Conservation (phyloP, 2,329 filamentous ascomycete genomes). For the Boeremia lycopersici region DNA sequence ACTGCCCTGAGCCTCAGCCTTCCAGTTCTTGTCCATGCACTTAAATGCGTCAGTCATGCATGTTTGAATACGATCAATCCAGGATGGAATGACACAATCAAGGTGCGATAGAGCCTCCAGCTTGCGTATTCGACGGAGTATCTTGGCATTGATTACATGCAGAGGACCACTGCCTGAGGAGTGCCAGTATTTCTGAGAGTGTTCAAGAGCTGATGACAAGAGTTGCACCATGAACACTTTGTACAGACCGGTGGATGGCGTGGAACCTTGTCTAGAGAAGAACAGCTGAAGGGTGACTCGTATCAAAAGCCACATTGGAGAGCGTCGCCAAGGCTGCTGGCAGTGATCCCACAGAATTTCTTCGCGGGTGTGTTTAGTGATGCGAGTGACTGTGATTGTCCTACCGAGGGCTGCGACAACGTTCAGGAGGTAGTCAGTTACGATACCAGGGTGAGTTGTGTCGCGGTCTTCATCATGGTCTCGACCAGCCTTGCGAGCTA, state of each 20-base stretch:
- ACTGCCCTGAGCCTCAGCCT: background rate
- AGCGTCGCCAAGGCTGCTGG: slow-evolving; percentile 56
- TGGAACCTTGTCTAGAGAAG: slow-evolving; percentile 31
- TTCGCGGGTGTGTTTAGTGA: slow-evolving; percentile 62
- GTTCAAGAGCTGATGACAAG: slow-evolving; percentile 50
- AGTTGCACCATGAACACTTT: slow-evolving; percentile 60
- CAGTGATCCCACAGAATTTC: slow-evolving; percentile 56
- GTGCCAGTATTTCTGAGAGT: slow-evolving; percentile 1
- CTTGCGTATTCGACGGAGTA: slow-evolving; percentile 32
- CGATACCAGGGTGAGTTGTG: slow-evolving; percentile 55
- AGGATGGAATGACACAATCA: slow-evolving; percentile 4
- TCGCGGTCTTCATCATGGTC: slow-evolving; percentile 54
- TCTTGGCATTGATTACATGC: slow-evolving; percentile 26
- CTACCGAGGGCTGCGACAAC: slow-evolving; percentile 48
- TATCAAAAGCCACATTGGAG: slow-evolving; percentile 61
- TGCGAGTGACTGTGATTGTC: slow-evolving; percentile 23
- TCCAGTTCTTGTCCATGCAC: slow-evolving; percentile 23
- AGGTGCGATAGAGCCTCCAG: slow-evolving; percentile 20
- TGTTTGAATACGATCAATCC: slow-evolving; percentile 2
- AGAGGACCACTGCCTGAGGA: slow-evolving; percentile 18
- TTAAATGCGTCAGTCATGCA: slow-evolving; percentile 10
- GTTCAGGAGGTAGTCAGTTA: slow-evolving; percentile 59
- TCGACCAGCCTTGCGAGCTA: slow-evolving; percentile 48
- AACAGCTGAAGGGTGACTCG: slow-evolving; percentile 57
- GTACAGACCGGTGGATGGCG: slow-evolving; percentile 42